These are phyloP conservation scores for Spirogloea muscicola DNA, from an alignment of 139 green algal species.

Conservation along the genomic window DNA sequence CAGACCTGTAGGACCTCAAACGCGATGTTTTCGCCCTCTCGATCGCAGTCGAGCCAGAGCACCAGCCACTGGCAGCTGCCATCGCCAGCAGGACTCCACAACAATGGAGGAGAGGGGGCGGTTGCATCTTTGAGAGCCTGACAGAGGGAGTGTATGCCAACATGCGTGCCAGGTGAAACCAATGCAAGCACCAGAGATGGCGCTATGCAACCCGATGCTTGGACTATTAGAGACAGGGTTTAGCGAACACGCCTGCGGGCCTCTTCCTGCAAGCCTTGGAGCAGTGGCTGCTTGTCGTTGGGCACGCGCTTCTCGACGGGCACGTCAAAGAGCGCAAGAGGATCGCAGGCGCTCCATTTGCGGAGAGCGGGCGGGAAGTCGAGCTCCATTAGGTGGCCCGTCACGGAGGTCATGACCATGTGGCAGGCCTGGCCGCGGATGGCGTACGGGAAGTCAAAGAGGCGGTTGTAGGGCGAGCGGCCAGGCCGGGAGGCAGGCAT, in stretches of 20 bases:
- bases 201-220: neutral
- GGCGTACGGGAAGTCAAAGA: slow-evolving; percentile 76
- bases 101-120: neutral
- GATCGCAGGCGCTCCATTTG: slow-evolving; percentile 29
- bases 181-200: neutral
- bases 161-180: neutral
- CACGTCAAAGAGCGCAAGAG: slow-evolving; percentile 10
- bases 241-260: too few species aligned
- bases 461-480: slow-evolving; percentile 73
- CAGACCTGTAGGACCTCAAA: slow-evolving; percentile 83
- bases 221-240: neutral
- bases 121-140: neutral
- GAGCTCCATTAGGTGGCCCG: slow-evolving; percentile 88
- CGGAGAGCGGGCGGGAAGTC: slow-evolving; percentile 64
- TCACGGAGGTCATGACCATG: slow-evolving; percentile 93
- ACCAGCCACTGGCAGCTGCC: slow-evolving; percentile 71
- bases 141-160: neutral
- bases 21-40: slow-evolving; percentile 96
- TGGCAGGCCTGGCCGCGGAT: slow-evolving; percentile 3
- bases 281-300: neutral
- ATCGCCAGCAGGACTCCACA: neutral
- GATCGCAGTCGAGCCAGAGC: slow-evolving; percentile 97
- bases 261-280: too few species aligned
- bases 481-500: slow-evolving; percentile 27
- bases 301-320: slow-evolving; percentile 8